Evolutionary conservation across 495 filamentous ascomycete species (phyloP).

Genomic region (Penicillium lagena): DNA sequence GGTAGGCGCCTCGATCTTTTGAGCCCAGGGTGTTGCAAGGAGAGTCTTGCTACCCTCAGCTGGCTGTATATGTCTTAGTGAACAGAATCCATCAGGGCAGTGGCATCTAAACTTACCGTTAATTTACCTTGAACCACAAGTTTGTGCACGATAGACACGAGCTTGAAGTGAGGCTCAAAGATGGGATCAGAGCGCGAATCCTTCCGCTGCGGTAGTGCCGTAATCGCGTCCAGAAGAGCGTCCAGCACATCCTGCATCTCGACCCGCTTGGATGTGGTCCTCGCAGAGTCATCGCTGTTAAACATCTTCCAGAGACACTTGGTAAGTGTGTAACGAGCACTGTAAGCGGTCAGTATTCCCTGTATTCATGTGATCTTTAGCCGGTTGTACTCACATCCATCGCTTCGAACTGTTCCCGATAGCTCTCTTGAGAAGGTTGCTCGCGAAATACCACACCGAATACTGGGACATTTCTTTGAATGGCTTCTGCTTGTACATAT

Average conservation of each 20-base stretch:
- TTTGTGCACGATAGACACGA: constrained; percentile 82
- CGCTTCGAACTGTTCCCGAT: constrained; percentile 66
- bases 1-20: constrained; percentile 39
- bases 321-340: constrained; percentile 80
- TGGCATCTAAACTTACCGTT: constrained; percentile 15
- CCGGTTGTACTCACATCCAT: constrained; percentile 63
- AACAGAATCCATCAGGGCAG: background rate
- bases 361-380: background rate
- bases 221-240: constrained; percentile 67
- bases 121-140: constrained; percentile 47
- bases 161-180: constrained; percentile 94
- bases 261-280: constrained; percentile 39
- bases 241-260: constrained; percentile 56
- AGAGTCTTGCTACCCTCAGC: constrained; percentile 48
- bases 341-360: constrained; percentile 18
- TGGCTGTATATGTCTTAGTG: constrained; percentile 23
- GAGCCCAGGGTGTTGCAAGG: constrained; percentile 48
- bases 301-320: constrained; percentile 98
- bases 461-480: constrained; percentile 69
- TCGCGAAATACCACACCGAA: constrained; percentile 81
- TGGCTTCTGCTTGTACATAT: constrained; percentile 68
- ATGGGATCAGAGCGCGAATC: constrained; percentile 75
- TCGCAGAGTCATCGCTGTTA: constrained; percentile 46
- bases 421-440: constrained; percentile 70
- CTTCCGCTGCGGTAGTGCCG: constrained; percentile 71